Evolutionary conservation across 2,329 filamentous ascomycete species (phyloP).

Genomic region (Ascochyta viciae-villosae): DNA sequence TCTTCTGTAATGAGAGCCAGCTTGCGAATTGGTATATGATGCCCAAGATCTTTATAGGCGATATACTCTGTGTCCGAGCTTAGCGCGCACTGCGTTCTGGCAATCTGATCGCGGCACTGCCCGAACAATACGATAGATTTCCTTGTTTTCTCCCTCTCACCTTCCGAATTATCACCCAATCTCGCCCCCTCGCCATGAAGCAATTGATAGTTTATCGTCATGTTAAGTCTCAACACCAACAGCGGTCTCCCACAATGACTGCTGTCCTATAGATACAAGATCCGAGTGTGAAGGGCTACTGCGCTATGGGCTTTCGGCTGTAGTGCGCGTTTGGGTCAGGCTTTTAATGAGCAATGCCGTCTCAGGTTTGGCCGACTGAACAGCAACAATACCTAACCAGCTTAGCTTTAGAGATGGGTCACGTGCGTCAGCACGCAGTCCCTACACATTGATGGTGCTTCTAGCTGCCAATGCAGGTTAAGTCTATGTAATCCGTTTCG

Average conservation of each 20-base stretch:
- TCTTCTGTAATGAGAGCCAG: slow-evolving; percentile 3
- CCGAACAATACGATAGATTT: slow-evolving; percentile 7
- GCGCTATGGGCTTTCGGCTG: slow-evolving; percentile 13
- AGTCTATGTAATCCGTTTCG: not conserved
- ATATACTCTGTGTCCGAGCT: not conserved
- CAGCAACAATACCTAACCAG: too few relatives aligned
- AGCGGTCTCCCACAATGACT: slow-evolving; percentile 13
- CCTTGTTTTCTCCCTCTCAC: slow-evolving; percentile 6
- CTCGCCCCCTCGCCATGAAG: not conserved
- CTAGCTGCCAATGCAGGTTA: not conserved
- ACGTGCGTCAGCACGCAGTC: not conserved
- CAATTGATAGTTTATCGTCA: not conserved
- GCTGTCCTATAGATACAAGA: slow-evolving; percentile 5
- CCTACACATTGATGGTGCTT: not conserved
- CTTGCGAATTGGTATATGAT: slow-evolving; percentile 14
- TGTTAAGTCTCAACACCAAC: slow-evolving; percentile 10
- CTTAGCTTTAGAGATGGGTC: not conserved
- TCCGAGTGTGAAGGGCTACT: not conserved
- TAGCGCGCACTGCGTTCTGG: slow-evolving; percentile 8
- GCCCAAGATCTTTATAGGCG: not conserved
- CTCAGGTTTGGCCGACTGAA: not conserved
- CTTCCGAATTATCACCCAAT: slow-evolving; percentile 9
- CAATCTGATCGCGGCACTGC: slow-evolving; percentile 10
- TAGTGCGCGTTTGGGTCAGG: not conserved
- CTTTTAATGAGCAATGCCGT: not conserved